Base-by-base conservation (phyloP, 768 basidiomycete species). In the Boletellus ananas region DNA sequence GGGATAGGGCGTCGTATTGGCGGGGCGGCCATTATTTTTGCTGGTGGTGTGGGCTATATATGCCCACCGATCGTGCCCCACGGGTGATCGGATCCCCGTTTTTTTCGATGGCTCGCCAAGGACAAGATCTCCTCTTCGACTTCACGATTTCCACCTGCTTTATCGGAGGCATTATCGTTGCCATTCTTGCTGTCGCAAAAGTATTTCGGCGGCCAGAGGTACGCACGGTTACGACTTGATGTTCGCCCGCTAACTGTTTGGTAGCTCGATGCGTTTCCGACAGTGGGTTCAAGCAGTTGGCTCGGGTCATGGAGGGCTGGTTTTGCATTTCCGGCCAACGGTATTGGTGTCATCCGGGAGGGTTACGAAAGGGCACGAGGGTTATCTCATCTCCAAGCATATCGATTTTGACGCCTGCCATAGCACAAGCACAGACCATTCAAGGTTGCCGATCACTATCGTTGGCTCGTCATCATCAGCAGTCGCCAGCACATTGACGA, bases 391-490 rank as follows among this genome's bases (percentile, higher is more conserved):
- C 33, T 25, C 48, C 16, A 16, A 5, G 20, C 25, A 10, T 33
- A 45, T 44, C 10, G 25, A 29, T 29, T 7, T 43, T 18, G 31
- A 47, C 36, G 8, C 29, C 25, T 11, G 34, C 20, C 35, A 11
- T 41, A 70, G 69, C 54, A 66, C 57, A 63, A 63, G 34, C 49
- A 43, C n/a, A 45, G 44, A n/a, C 43, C 62, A 12, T 73, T 70
- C 56, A 70, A 66, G 48, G 51, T 70, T 23, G 51, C 68, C 1
- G 51, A 49, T 8, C 18, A 62, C 11, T 39, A 51, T 13, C 59
- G 61, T 20, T 80, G 78, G 78, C 46, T 69, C 0, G 69, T 79
- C 20, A 47, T 80, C 14, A 49, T 72, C 0, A 64, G 61, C 25
- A 63, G 67, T 7, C 58, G 52, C 2, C 52, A 63, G 23, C 49